These are phyloP conservation scores for Colletotrichum sublineola DNA, from an alignment of 2,329 filamentous ascomycete genomes.

Conservation along the genomic window DNA sequence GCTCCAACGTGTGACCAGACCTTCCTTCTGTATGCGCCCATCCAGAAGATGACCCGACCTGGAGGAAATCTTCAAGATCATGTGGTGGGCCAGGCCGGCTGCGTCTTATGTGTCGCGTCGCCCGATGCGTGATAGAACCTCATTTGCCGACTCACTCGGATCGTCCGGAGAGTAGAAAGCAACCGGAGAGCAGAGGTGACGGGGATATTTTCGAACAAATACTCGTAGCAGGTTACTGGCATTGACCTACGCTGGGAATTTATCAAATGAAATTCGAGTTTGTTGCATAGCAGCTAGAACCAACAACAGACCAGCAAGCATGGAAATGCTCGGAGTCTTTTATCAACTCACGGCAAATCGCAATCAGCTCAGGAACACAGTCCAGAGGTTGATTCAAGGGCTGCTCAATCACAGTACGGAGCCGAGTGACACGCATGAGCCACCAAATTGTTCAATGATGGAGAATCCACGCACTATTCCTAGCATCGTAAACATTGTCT, in stretches of 20 bases:
- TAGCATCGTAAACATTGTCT: neutral
- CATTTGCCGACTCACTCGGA: rapidly evolving
- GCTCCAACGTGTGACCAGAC: neutral
- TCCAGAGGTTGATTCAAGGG: too few relatives aligned
- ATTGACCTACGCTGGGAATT: neutral
- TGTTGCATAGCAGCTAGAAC: neutral
- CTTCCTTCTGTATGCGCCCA: neutral
- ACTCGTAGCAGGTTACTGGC: neutral
- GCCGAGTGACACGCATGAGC: neutral
- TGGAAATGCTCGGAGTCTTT: neutral
- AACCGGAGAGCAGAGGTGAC: too few relatives aligned
- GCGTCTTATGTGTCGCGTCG: neutral
- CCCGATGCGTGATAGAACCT: neutral
- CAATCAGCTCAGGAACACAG: neutral
- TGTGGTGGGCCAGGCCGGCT: neutral
- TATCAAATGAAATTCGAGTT: neutral
- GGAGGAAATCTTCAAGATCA: neutral
- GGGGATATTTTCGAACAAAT: neutral
- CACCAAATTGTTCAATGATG: neutral
- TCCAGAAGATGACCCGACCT: neutral
- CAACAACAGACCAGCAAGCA: neutral
- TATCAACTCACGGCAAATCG: too few relatives aligned
- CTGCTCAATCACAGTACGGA: neutral
- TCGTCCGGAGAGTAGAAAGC: neutral
- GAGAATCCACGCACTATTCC: neutral